Percentiles rank a stretch among this genome's conserved stretches.
phyloP scores from a whole-genome alignment of 108 stramenopile genomes.

The Fragilaria radians region DNA sequence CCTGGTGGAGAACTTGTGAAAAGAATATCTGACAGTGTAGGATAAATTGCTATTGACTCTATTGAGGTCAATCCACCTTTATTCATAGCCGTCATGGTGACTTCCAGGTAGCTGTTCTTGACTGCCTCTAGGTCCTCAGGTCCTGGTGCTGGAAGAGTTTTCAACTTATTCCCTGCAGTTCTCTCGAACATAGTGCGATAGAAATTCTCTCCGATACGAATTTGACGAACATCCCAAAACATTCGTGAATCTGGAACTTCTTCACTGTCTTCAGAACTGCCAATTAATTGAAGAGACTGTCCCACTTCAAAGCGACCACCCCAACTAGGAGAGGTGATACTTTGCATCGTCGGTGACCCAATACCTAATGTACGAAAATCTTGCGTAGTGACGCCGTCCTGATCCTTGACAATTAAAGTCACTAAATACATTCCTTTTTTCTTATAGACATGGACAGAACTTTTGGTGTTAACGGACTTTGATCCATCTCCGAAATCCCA shows the following conservation, averaged over 20 bases:
- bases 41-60: constrained; percentile 4
- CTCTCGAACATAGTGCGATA: constrained; percentile 26
- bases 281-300: constrained; percentile 11
- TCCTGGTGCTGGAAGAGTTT: constrained; percentile 12
- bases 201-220: constrained; percentile 15
- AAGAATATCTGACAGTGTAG: constrained; percentile 6
- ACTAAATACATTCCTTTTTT: constrained; percentile 7
- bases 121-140: constrained; percentile 27
- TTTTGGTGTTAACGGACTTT: background rate
- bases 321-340: constrained; percentile 7
- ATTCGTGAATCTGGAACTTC: background rate
- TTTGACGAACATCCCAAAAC: constrained; percentile 29
- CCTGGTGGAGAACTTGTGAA: constrained; percentile 17
- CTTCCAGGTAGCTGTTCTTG: constrained; percentile 18
- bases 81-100: constrained; percentile 23
- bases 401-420: constrained; percentile 13
- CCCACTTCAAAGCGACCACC: constrained; percentile 19
- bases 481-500: constrained; percentile 24
- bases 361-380: background rate
- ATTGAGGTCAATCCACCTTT: constrained; percentile 11
- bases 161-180: constrained; percentile 16
- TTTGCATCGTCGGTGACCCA: constrained; percentile 7
- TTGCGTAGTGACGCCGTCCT: constrained; percentile 3
- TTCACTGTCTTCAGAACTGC: constrained; percentile 4
- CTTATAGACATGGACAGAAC: background rate